Conservation (phyloP, 2,329 filamentous ascomycete species). For the Metarhizium album region DNA sequence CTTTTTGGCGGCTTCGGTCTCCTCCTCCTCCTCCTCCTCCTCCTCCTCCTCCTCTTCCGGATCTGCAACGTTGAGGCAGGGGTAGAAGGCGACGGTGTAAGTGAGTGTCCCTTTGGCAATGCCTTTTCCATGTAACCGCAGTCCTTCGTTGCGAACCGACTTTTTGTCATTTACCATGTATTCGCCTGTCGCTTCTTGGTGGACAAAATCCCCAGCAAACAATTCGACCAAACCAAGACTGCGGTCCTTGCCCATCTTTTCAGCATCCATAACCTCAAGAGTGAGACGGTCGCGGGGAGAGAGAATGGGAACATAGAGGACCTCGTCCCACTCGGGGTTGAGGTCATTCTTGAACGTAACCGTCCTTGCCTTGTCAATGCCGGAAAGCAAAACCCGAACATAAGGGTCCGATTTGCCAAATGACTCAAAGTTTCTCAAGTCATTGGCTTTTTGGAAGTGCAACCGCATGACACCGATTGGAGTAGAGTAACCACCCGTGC, state of each 20-base stretch:
- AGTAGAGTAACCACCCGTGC: slow-evolving; percentile 80
- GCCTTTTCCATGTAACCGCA: slow-evolving; percentile 64
- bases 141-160: slow-evolving; percentile 50
- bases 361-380: slow-evolving; percentile 81
- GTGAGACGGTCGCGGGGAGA: slow-evolving; percentile 71
- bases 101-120: slow-evolving; percentile 68
- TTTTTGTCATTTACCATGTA: slow-evolving; percentile 73
- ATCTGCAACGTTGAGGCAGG: slow-evolving; percentile 76
- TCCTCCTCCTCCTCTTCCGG: slow-evolving; percentile 72
- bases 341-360: slow-evolving; percentile 96
- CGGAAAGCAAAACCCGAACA: slow-evolving; percentile 75
- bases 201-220: slow-evolving; percentile 65
- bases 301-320: slow-evolving; percentile 88
- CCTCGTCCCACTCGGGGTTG: slow-evolving; percentile 90
- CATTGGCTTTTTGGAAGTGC: slow-evolving; percentile 73
- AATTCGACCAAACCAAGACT: slow-evolving; percentile 75
- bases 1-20: slow-evolving; percentile 6
- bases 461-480: slow-evolving; percentile 93
- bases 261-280: slow-evolving; percentile 93
- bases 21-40: slow-evolving; percentile 12
- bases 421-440: slow-evolving; percentile 85
- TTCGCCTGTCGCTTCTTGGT: slow-evolving; percentile 67
- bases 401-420: slow-evolving; percentile 97
- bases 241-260: slow-evolving; percentile 84
- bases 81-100: slow-evolving; percentile 84